Evolutionary conservation across 768 basidiomycete species (phyloP).

Genomic region (Boletus sp.): DNA sequence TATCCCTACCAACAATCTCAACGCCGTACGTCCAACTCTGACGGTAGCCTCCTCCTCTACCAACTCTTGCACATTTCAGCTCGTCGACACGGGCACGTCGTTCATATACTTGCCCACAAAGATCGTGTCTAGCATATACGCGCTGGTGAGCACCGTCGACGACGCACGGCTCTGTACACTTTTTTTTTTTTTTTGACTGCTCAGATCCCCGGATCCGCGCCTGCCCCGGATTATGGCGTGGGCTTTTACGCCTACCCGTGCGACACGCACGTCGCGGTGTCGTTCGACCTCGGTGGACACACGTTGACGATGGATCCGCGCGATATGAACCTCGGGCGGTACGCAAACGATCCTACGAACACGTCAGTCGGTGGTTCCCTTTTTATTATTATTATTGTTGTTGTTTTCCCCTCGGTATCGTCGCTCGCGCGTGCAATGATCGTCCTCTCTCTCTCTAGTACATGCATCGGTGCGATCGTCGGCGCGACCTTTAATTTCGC

Average conservation of each 20-base stretch:
- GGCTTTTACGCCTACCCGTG: constrained; percentile 62
- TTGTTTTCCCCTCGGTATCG: background rate
- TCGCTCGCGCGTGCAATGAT: background rate
- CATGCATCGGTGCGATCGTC: constrained; percentile 58
- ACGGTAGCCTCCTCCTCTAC: constrained; percentile 1
- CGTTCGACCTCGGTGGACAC: constrained; percentile 45
- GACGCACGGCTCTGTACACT: background rate
- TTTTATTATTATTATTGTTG: background rate
- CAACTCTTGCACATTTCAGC: constrained; percentile 33
- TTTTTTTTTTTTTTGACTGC: accelerated
- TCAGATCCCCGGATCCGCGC: constrained; percentile 50
- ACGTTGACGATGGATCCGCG: constrained; percentile 40
- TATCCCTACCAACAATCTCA: background rate
- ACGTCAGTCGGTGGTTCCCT: background rate
- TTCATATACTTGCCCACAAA: constrained; percentile 55
- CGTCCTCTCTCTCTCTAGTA: constrained; percentile 26
- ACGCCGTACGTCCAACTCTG: constrained; percentile 16
- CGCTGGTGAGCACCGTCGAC: constrained; percentile 31
- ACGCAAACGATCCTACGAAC: constrained; percentile 24
- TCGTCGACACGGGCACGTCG: constrained; percentile 68
- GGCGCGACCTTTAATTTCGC: constrained; percentile 28
- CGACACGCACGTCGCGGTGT: constrained; percentile 30
- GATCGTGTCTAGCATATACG: constrained; percentile 47
- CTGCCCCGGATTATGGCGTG: constrained; percentile 41
- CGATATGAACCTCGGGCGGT: constrained; percentile 58